Conservation (phyloP, 805 yeast species). For the Myxozyma melibiosi region DNA sequence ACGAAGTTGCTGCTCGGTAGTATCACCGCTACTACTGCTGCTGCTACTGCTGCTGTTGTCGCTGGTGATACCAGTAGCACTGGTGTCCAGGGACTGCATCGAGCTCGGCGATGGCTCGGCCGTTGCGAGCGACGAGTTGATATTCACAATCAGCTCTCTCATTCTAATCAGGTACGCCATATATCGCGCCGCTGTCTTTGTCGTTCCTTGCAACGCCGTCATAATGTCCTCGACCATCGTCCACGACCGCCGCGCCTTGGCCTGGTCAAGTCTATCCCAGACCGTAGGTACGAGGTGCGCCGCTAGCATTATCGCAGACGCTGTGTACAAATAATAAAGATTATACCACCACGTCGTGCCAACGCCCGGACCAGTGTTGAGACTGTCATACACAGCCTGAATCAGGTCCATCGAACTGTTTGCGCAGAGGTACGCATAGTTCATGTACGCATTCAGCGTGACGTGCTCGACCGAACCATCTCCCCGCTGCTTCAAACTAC, state of each 20-base stretch:
- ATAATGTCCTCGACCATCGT: background rate
- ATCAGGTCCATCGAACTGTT: background rate
- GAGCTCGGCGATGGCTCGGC: background rate
- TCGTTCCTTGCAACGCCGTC: background rate
- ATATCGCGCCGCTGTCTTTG: background rate
- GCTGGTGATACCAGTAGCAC: too few species aligned
- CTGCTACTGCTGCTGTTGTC: too few species aligned
- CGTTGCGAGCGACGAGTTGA: background rate
- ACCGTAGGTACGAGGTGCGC: slow-evolving; percentile 36
- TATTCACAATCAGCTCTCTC: background rate
- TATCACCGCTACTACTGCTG: too few species aligned
- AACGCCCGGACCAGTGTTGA: background rate
- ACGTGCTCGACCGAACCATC: background rate
- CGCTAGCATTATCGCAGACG: slow-evolving; percentile 37
- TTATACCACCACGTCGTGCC: slow-evolving; percentile 38
- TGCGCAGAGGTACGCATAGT: background rate
- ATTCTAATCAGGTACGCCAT: background rate
- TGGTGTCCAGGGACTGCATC: background rate
- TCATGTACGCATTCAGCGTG: background rate
- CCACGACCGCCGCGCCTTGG: slow-evolving; percentile 12
- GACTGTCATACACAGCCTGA: background rate
- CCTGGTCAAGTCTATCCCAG: slow-evolving; percentile 23
- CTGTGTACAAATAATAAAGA: slow-evolving; percentile 37
- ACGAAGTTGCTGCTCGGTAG: too few species aligned
- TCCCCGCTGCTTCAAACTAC: background rate